Base-by-base conservation (phyloP, 495 filamentous ascomycete species). In the Bacidia gigantensis region DNA sequence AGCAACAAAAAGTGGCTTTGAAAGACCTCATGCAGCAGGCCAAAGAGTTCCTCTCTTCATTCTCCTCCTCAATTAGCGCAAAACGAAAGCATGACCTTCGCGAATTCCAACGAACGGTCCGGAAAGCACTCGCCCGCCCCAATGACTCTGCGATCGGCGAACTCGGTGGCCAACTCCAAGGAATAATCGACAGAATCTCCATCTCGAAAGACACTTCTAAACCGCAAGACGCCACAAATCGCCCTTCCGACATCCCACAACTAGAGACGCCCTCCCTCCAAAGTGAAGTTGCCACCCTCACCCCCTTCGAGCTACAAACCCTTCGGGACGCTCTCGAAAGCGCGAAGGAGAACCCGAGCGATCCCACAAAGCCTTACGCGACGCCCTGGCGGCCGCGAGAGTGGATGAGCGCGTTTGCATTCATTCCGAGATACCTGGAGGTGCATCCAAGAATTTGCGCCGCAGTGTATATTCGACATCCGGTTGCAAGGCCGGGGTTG, bases 401-500 rank as follows among this genome's bases (percentile, higher is more conserved):
- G 46, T 97, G 78, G 71, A 89, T 98, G 84, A 71, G 75, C 18
- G 79, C 88, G 2, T 98, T 97, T 65, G 88, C 89, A 12, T 95
- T 95, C 66, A 87, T 98, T 53, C 92, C 92, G 20, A 74, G 85
- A 53, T 98, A 95, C 69, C 76, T 98, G 53, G 92, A 98, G 71
- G 92, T 98, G 61, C 95, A 96, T 72, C 89, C 90, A 63, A 88
- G 85, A 60, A 84, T 95, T 60, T 97, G 92, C 69, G 79, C 88
- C 14, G 92, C 92, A 18, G 90, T 98, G 39, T 98, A 97, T 69
- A 68, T 98, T 55, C 78, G 92, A 55, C 89, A 97, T 71, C 93
- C 92, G 2, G 93, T 96, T 45, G 93, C 86, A n/a, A 73, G 87
- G 20, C 83, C 84, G 10, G 89, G 93, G n/a, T 62, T 70, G 51